phyloP scores from a whole-genome alignment of 2,329 filamentous ascomycete genomes.

The Leptographium lundbergii region DNA sequence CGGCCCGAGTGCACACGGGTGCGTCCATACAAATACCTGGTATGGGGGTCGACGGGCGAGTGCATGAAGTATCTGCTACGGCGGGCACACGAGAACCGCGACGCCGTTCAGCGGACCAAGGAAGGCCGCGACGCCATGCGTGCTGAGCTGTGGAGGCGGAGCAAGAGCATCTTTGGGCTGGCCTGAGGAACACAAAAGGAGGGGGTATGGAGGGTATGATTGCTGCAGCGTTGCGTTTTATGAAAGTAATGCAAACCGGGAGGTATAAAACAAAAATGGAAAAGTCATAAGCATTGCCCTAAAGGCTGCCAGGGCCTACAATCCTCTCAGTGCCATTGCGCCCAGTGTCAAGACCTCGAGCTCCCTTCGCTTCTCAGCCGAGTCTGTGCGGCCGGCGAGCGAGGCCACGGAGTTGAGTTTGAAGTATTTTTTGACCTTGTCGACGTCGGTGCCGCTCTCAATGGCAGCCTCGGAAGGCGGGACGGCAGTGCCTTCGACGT shows the following conservation, averaged over 20 bases:
- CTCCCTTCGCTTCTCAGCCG: constrained; percentile 32
- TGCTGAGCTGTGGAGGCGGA: constrained; percentile 44
- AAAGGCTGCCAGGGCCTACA: constrained; percentile 17
- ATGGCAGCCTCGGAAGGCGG: constrained; percentile 54
- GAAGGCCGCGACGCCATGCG: constrained; percentile 51
- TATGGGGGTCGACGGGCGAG: constrained; percentile 61
- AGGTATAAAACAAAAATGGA: background rate
- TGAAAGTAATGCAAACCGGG: background rate
- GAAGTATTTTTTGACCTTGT: constrained; percentile 71
- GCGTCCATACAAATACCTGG: constrained; percentile 51
- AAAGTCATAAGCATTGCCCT: background rate
- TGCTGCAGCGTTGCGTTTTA: background rate
- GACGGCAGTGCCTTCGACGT: constrained; percentile 48
- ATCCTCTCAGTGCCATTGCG: constrained; percentile 64
- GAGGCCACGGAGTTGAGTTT: constrained; percentile 57
- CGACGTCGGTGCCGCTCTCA: constrained; percentile 45
- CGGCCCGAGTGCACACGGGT: constrained; percentile 12
- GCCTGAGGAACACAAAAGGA: background rate
- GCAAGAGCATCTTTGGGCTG: constrained; percentile 28
- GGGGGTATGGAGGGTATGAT: background rate
- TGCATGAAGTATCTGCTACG: constrained; percentile 75
- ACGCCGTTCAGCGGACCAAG: constrained; percentile 51
- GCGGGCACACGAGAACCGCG: constrained; percentile 62
- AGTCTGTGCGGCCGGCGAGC: constrained; percentile 21
- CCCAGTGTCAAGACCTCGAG: constrained; percentile 60